Conservation (phyloP, 129 eudicot genomes). For the Chrysanthemum seticuspe region DNA sequence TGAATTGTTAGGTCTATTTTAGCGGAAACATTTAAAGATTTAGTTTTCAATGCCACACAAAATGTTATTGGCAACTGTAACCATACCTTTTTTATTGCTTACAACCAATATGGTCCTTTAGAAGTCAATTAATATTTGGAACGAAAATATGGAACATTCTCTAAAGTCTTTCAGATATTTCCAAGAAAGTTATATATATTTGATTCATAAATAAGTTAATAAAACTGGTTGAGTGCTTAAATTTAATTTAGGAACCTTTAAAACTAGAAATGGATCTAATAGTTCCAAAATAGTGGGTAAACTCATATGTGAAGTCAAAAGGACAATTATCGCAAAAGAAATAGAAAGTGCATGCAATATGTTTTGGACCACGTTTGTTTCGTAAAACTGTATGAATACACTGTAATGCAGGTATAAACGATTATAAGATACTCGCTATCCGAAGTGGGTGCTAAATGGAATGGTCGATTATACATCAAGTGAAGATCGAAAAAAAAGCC, state of each 20-base stretch:
- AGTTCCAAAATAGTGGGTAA: neutral
- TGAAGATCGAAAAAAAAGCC: too few species aligned
- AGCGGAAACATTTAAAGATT: too few species aligned
- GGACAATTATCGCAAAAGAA: slow-evolving; percentile 9
- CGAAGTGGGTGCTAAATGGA: too few species aligned
- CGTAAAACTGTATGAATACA: neutral
- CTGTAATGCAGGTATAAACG: neutral
- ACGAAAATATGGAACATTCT: neutral
- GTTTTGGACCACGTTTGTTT: slow-evolving; percentile 9
- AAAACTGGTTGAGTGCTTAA: neutral
- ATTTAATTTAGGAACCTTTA: too few species aligned
- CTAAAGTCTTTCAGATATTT: neutral
- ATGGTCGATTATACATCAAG: too few species aligned
- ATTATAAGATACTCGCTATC: neutral
- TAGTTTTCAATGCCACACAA: too few species aligned
- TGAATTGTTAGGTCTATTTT: too few species aligned
- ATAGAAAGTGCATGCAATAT: neutral
- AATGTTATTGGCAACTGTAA: too few species aligned
- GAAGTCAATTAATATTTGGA: neutral
- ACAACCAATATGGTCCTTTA: neutral
- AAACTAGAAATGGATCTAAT: too few species aligned
- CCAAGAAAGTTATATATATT: neutral
- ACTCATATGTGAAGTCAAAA: slow-evolving; percentile 8
- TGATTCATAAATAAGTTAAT: neutral
- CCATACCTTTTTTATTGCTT: neutral